Conservation (phyloP, 139 green algal genomes). For the Chlamydomonas asymmetrica region DNA sequence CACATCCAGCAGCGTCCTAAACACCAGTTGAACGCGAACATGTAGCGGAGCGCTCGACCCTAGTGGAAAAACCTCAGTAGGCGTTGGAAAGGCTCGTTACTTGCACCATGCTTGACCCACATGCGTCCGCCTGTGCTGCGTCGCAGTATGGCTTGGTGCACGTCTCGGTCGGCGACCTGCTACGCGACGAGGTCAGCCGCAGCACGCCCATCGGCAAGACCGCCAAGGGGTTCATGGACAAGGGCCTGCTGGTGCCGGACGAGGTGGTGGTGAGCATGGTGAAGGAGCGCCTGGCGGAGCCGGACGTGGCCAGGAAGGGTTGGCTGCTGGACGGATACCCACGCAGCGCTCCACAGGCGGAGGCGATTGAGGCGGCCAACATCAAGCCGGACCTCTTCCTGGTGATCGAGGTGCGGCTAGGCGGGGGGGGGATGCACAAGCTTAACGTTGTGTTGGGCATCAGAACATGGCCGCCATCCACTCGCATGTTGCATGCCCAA, state of each 20-base stretch:
- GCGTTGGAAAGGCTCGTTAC: no score
- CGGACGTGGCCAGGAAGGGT: slow-evolving; percentile 61
- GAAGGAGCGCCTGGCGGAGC: slow-evolving; percentile 65
- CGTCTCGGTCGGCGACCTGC: slow-evolving; percentile 94
- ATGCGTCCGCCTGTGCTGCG: neutral
- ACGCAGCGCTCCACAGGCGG: slow-evolving; percentile 85
- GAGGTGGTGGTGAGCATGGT: slow-evolving; percentile 95
- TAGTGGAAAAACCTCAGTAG: no score
- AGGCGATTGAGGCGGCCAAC: slow-evolving; percentile 88
- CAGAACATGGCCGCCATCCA: no score
- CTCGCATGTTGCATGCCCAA: no score
- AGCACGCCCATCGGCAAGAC: slow-evolving; percentile 70
- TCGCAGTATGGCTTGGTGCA: slow-evolving; percentile 91
- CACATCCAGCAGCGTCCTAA: no score
- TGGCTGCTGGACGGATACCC: slow-evolving; percentile 99
- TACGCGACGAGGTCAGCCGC: slow-evolving; percentile 90
- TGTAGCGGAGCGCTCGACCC: no score
- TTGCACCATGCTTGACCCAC: no score
- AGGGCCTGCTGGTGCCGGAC: slow-evolving; percentile 92
- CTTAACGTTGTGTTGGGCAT: no score
- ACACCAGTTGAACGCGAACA: no score
- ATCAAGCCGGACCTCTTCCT: slow-evolving; percentile 96
- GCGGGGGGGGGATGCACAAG: no score
- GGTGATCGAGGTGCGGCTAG: slow-evolving; percentile 81
- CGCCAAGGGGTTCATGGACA: slow-evolving; percentile 92